Evolutionary conservation across 352 stramenopile species (phyloP), one percentile per base, ranked within the genome.

Genomic region (Phytophthora lateralis): DNA sequence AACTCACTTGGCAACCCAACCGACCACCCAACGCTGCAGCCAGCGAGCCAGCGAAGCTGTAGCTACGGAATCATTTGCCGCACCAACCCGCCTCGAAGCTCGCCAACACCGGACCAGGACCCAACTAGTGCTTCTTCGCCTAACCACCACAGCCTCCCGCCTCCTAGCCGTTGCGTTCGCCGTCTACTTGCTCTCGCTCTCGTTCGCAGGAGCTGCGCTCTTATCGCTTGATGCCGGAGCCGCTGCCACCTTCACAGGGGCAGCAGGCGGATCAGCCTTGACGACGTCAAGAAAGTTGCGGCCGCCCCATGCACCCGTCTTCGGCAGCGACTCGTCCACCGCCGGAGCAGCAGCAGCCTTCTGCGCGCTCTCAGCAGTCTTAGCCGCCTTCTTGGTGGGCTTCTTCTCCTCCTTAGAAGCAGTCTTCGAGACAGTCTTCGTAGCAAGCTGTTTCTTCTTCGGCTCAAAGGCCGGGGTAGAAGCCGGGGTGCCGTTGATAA

Each of bases 201-300:
- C 65, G 55, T 65, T 77, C 49, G 55, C 47, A 60, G 53, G 34
- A 75, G 64, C 74, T 72, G 39, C 39, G 18, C n/a, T 27, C 15
- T 26, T 45, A 45, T 45, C 39, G 39, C 17, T 27, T 45, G 39
- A 45, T 27, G 18, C 39, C 39, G 39, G n/a, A 26, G 37, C 57
- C 29, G 41, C n/a, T n/a, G n/a, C n/a, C n/a, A n/a, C 47, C 47
- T 78, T 80, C 39, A 74, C 73, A 48, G 72, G 71, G 6, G 74
- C 73, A 47, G 59, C 68, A 63, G 71, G 56, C 17, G 80, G 81
- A 45, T 93, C 81, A 60, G 83, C 76, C 72, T 91, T 95, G 45
- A 95, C 85, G 14, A 95, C 83, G 55, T 95, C 85, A 44, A 91
- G 59, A 44, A 95, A 95, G 66, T 89, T 90, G 34, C 85, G 85